These are phyloP conservation scores for Wickerhamiella australiensis DNA, from an alignment of 805 yeast species.

Conservation along the genomic window DNA sequence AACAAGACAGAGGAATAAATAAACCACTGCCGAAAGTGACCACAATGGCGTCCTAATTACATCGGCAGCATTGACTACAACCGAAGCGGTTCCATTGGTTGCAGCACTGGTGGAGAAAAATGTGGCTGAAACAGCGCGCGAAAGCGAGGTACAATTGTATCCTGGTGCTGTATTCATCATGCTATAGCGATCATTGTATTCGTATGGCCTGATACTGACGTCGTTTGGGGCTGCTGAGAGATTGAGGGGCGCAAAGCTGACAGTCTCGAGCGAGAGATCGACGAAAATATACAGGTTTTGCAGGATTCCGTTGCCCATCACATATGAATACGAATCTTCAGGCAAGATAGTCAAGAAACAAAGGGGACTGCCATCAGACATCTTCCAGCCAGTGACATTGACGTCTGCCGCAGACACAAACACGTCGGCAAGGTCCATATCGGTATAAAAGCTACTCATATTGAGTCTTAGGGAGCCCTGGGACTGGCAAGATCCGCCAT, in stretches of 20 bases:
- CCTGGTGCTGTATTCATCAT: constrained; percentile 1
- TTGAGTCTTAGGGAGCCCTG: constrained; percentile 2
- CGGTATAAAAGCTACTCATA: background rate
- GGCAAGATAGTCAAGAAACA: constrained; percentile 6
- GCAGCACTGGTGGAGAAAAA: constrained; percentile 1
- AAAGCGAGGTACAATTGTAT: constrained; percentile 1
- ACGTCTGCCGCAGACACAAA: background rate
- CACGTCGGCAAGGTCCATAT: background rate
- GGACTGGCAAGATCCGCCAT: background rate
- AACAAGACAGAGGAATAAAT: constrained; percentile 1
- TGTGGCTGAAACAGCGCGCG: constrained; percentile 4
- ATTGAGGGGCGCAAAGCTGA: constrained; percentile 8
- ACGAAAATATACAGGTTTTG: constrained; percentile 7
- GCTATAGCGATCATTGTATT: background rate
- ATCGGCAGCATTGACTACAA: background rate
- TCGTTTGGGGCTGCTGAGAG: background rate
- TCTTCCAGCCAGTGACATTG: constrained; percentile 1
- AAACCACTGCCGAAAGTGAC: background rate
- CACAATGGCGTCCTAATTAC: background rate
- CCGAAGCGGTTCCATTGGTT: background rate
- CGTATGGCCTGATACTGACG: background rate
- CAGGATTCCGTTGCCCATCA: constrained; percentile 7
- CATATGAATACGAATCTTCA: background rate
- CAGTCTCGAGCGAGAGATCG: background rate
- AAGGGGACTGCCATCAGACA: constrained; percentile 5